Base-by-base conservation (phyloP, 352 stramenopile species). In the Thalassiosira livingstoniorum region DNA sequence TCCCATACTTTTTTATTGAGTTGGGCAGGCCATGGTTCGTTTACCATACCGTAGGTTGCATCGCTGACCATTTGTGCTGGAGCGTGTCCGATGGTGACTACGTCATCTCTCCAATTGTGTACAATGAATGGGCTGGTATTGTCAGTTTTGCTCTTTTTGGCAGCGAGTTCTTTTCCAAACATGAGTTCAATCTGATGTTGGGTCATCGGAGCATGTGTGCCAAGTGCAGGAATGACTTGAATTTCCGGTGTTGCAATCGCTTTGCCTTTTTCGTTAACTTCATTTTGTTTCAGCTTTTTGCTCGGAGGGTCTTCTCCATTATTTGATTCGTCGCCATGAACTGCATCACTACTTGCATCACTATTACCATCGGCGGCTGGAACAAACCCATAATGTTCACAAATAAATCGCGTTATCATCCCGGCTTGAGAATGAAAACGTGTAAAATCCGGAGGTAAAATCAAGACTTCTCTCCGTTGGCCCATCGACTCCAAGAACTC, bases 31-130 rank as follows among this genome's bases (percentile, higher is more conserved):
- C 97, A 99, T 5, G 95, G 92, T 65, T 98, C 91, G 55, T 98
- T 95, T 21, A 99, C 95, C 91, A 98, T 97, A 27, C 96, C 97
- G 45, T 97, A 93, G 37, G 97, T 99, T 10, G 97, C 97, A 35
- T 96, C 88, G 3, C 78, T 80, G 11, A 99, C 97, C 55, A 99
- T 96, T 75, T 97, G 90, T 0, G 90, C 90, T 13, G 97, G 97
- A 39, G 98, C 96, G 76, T 98, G 90, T 1, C 97, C 97, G 57
- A 99, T 98, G 1, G 96, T 98, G 31, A 98, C 95, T 0, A 99
- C 97, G 72, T 99, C 97, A 61, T 98, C 98, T 75, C 97, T 90
- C 97, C 97, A 99, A 90, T 99, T 96, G 73, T 99, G 97, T 39
- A 99, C 95, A 60, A 97, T 82, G 75, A 94, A 93, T 2, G 82